Conservation (phyloP, 106 monocot species). For the Hemerocallis citrina region DNA sequence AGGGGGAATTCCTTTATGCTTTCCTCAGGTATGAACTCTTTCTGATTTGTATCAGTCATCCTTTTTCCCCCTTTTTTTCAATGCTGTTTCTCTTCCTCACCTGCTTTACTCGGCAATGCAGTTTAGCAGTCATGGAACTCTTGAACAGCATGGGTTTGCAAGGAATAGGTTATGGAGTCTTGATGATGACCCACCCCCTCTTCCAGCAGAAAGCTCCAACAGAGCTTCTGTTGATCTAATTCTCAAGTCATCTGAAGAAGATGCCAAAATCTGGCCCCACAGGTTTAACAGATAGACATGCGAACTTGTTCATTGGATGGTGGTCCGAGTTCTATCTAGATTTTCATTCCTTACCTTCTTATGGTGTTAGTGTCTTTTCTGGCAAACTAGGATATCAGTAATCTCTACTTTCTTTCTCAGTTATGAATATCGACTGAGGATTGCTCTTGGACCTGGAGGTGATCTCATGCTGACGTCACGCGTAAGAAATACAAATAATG, state of each 20-base stretch:
- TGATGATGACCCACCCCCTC: slow-evolving; percentile 52
- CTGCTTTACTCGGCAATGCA: slow-evolving; percentile 5
- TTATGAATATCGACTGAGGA: slow-evolving; percentile 70
- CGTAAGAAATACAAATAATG: slow-evolving; percentile 61
- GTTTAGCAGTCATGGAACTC: slow-evolving; percentile 44
- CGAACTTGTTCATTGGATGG: too few species aligned
- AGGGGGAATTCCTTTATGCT: slow-evolving; percentile 80
- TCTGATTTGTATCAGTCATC: neutral
- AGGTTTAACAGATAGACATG: slow-evolving; percentile 36
- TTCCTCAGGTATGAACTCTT: slow-evolving; percentile 52
- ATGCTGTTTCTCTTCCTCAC: neutral
- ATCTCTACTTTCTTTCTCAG: slow-evolving; percentile 21
- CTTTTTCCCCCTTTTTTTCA: neutral
- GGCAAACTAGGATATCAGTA: neutral
- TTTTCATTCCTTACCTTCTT: too few species aligned
- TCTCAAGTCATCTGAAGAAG: slow-evolving; percentile 63
- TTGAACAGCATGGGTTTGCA: slow-evolving; percentile 69
- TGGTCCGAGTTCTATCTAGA: too few species aligned
- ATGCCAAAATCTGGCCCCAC: slow-evolving; percentile 67
- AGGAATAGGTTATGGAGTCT: slow-evolving; percentile 67
- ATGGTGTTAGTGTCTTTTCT: neutral
- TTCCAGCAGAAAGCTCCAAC: slow-evolving; percentile 36
- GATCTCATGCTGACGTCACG: slow-evolving; percentile 74
- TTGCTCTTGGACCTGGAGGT: slow-evolving; percentile 58
- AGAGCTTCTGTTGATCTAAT: slow-evolving; percentile 75